Conservation (phyloP, 108 stramenopile species). For the Epithemia pelagica region DNA sequence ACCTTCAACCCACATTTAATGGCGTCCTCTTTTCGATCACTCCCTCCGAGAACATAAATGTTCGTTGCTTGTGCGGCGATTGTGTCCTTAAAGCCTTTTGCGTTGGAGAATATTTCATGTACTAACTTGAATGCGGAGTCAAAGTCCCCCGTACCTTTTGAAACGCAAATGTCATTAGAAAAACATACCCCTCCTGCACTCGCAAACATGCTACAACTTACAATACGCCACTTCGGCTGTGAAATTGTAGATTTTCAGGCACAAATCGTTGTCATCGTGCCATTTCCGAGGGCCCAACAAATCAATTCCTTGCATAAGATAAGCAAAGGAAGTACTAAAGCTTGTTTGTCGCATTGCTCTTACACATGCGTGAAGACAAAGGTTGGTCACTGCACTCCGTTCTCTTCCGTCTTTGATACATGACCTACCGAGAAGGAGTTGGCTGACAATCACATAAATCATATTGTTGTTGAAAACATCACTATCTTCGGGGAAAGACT, state of each 20-base stretch:
- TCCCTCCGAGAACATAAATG: constrained; percentile 27
- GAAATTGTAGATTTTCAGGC: constrained; percentile 42
- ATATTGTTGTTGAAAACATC: constrained; percentile 25
- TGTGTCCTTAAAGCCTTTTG: constrained; percentile 21
- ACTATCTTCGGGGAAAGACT: constrained; percentile 12
- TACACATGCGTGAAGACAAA: constrained; percentile 42
- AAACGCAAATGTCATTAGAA: neutral
- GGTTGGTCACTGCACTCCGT: constrained; percentile 18
- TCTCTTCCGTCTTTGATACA: constrained; percentile 20
- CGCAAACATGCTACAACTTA: neutral
- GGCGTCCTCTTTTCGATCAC: constrained; percentile 15
- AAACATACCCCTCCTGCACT: neutral
- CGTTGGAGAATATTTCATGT: constrained; percentile 23
- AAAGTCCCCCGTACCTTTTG: constrained; percentile 20
- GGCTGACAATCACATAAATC: constrained; percentile 36
- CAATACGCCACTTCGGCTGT: constrained; percentile 33
- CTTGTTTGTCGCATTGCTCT: constrained; percentile 25
- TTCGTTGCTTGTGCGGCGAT: constrained; percentile 22
- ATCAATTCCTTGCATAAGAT: constrained; percentile 37
- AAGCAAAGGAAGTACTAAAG: constrained; percentile 38
- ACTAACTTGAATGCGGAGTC: constrained; percentile 13
- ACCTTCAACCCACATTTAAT: constrained; percentile 24
- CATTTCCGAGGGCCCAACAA: constrained; percentile 33
- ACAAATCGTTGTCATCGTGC: constrained; percentile 46
- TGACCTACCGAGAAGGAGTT: constrained; percentile 27